Conservation (phyloP, 140 eudicot genomes). For the Flaveria floridana region DNA sequence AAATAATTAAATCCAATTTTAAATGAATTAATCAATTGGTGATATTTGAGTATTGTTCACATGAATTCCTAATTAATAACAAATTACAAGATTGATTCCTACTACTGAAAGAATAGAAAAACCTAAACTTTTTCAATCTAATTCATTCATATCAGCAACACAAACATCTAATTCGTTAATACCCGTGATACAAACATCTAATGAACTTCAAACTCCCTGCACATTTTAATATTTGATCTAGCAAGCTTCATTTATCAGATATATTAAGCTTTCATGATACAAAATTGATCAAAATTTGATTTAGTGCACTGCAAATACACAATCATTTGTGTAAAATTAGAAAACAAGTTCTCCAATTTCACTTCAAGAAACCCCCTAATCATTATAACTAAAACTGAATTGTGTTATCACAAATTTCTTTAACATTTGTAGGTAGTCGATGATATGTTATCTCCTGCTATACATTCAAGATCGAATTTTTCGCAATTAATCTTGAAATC, state of each 20-base stretch:
- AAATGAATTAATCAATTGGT: not conserved
- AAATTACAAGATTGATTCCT: not conserved
- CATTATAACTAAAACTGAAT: not conserved
- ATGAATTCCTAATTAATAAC: not conserved
- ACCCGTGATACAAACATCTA: conserved; percentile 4
- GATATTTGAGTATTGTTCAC: not conserved
- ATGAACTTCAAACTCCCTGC: not conserved
- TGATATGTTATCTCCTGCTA: not conserved
- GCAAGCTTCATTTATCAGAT: not conserved
- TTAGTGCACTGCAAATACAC: too few species aligned
- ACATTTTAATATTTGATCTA: not conserved
- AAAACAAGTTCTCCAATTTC: not conserved
- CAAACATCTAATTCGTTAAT: conserved; percentile 4
- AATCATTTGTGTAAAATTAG: not conserved
- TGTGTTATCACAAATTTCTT: too few species aligned
- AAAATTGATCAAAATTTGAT: not conserved
- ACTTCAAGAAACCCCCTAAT: not conserved
- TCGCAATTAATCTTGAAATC: not conserved
- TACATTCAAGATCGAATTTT: conserved; percentile 13
- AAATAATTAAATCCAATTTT: conserved; percentile 13
- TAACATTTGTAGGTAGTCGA: too few species aligned
- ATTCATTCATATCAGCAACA: conserved; percentile 1
- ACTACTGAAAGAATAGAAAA: not conserved
- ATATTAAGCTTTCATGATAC: not conserved
- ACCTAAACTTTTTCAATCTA: not conserved